Percentiles rank a stretch among this genome's conserved stretches.
phyloP scores from a whole-genome alignment of 441 rosid genomes.

The Isatis lusitanica region DNA sequence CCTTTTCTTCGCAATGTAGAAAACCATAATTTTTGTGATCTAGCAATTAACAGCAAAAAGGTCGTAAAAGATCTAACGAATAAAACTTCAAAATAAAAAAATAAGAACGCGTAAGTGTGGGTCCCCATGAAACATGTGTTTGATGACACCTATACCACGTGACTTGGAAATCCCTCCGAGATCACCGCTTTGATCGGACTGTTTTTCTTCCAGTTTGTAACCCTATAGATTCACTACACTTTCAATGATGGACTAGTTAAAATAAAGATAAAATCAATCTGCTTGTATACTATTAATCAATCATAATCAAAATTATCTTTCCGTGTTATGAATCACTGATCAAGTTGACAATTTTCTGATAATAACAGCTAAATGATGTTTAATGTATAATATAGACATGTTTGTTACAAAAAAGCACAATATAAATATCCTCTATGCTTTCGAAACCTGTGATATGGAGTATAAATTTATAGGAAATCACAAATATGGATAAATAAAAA shows the following conservation, averaged over 20 bases:
- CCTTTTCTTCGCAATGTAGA: background rate
- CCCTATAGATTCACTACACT: background rate
- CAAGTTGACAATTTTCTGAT: too few species aligned
- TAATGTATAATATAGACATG: background rate
- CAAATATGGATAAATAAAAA: too few species aligned
- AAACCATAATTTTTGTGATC: background rate
- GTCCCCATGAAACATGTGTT: conserved; percentile 13
- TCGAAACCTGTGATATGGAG: background rate
- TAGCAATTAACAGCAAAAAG: background rate
- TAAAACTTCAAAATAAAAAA: background rate
- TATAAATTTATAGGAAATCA: too few species aligned
- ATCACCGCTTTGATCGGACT: background rate
- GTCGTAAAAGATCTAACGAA: background rate
- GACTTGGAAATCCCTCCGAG: conserved; percentile 4
- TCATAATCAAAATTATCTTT: background rate
- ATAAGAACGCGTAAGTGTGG: conserved; percentile 23
- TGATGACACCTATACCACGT: conserved; percentile 26
- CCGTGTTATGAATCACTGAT: background rate
- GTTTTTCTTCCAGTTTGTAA: background rate
- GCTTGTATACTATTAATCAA: background rate
- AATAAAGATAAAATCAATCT: background rate
- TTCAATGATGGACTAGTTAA: background rate
- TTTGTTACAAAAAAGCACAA: background rate
- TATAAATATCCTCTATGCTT: background rate
- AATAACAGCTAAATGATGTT: background rate